Conservation (phyloP, 2,329 filamentous ascomycete species). For the Hymenotorrendiella dingleyae region DNA sequence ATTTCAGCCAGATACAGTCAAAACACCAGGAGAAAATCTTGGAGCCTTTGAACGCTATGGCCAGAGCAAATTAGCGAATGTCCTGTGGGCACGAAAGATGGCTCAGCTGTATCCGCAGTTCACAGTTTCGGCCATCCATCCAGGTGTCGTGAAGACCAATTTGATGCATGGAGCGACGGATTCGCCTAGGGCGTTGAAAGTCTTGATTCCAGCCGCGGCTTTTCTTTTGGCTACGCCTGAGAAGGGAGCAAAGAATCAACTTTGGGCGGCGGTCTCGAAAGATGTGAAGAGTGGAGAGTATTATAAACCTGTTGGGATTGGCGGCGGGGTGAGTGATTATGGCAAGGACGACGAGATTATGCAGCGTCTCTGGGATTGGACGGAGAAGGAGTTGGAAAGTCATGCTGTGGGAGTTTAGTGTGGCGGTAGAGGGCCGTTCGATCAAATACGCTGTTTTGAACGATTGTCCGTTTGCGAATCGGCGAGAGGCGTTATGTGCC, state of each 20-base stretch:
- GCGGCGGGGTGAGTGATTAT: slow-evolving; percentile 20
- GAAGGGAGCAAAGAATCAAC: slow-evolving; percentile 35
- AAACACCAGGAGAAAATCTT: slow-evolving; percentile 19
- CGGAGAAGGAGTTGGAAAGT: slow-evolving; percentile 28
- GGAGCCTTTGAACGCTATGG: slow-evolving; percentile 35
- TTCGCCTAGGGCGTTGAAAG: no score
- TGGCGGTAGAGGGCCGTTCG: no score
- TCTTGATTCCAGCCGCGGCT: no score
- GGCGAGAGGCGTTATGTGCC: no score
- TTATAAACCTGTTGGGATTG: slow-evolving; percentile 34
- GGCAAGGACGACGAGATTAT: slow-evolving; percentile 28
- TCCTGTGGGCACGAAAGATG: slow-evolving; percentile 38
- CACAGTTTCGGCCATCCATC: slow-evolving; percentile 35
- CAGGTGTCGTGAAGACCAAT: slow-evolving; percentile 29
- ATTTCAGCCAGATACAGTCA: not conserved
- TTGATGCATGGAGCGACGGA: slow-evolving; percentile 1
- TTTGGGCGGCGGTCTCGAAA: slow-evolving; percentile 33
- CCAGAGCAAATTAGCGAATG: slow-evolving; percentile 43
- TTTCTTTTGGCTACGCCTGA: no score
- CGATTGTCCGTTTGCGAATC: no score
- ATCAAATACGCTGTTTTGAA: no score
- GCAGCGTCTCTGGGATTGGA: slow-evolving; percentile 33
- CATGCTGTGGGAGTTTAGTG: no score
- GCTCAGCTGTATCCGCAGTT: slow-evolving; percentile 34
- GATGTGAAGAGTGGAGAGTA: slow-evolving; percentile 31